Conservation (phyloP, 2,329 filamentous ascomycete species). For the Botrytis fragariae region DNA sequence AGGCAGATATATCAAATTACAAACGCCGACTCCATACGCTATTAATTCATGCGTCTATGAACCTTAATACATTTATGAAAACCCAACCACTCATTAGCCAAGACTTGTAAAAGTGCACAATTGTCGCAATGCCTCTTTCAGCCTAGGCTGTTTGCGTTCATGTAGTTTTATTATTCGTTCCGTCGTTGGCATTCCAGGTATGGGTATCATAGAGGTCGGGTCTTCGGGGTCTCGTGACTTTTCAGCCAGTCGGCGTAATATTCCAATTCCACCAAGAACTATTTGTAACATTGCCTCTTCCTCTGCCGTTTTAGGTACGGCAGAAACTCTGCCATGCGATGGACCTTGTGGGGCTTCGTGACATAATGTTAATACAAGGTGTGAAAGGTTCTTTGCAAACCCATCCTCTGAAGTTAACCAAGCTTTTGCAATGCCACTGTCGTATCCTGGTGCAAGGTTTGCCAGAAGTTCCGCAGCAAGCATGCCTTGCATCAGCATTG, state of each 20-base stretch:
- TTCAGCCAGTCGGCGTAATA: slow-evolving; percentile 67
- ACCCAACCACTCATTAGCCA: slow-evolving; percentile 40
- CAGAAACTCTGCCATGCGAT: slow-evolving; percentile 37
- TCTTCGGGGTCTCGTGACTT: slow-evolving; percentile 61
- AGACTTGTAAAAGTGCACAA: slow-evolving; percentile 62
- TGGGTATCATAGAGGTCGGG: slow-evolving; percentile 51
- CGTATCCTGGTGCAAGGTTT: slow-evolving; percentile 68
- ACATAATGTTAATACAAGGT: slow-evolving; percentile 71
- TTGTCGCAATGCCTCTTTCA: slow-evolving; percentile 66
- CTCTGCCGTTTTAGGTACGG: slow-evolving; percentile 36
- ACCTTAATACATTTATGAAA: slow-evolving; percentile 35
- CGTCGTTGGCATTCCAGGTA: slow-evolving; percentile 61
- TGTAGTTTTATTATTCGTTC: slow-evolving; percentile 67
- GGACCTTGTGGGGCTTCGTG: slow-evolving; percentile 51
- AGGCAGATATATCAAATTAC: slow-evolving; percentile 25
- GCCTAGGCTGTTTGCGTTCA: slow-evolving; percentile 60
- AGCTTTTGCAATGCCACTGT: slow-evolving; percentile 66
- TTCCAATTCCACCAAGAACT: slow-evolving; percentile 63
- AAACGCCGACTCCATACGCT: slow-evolving; percentile 38
- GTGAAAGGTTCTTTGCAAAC: slow-evolving; percentile 76
- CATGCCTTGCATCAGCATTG: slow-evolving; percentile 87
- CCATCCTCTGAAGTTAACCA: slow-evolving; percentile 86
- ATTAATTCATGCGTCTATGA: slow-evolving; percentile 37
- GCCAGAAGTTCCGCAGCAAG: slow-evolving; percentile 86
- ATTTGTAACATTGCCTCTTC: slow-evolving; percentile 47